Percentiles rank a stretch among this genome's conserved stretches.
These are phyloP conservation scores for Boletellus ananiceps DNA, from an alignment of 768 basidiomycete species.

Conservation along the genomic window DNA sequence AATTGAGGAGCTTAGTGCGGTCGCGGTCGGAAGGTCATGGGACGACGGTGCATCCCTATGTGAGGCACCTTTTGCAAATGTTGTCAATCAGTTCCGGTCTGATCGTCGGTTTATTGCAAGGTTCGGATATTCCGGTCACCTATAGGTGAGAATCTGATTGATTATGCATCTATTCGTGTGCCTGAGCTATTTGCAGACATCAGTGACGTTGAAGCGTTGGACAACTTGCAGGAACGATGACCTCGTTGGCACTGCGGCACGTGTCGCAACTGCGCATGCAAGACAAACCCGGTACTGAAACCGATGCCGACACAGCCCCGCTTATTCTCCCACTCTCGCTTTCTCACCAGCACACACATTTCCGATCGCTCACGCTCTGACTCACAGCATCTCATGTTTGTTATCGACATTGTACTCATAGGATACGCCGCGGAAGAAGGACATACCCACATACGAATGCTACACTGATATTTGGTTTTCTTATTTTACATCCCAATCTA, in stretches of 20 bases:
- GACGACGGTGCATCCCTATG: slow-evolving; percentile 27
- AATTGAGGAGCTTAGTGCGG: slow-evolving; percentile 26
- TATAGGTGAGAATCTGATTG: slow-evolving; percentile 22
- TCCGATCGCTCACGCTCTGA: slow-evolving; percentile 8
- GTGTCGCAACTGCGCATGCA: not conserved
- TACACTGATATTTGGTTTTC: not conserved
- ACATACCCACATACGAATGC: slow-evolving; percentile 6
- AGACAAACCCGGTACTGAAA: not conserved
- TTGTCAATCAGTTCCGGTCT: slow-evolving; percentile 1
- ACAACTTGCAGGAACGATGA: slow-evolving; percentile 21
- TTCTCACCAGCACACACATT: slow-evolving; percentile 9
- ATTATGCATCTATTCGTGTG: not conserved
- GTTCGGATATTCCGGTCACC: slow-evolving; percentile 30
- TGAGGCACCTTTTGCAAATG: slow-evolving; percentile 8
- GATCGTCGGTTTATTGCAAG: slow-evolving; percentile 12
- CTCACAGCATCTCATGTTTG: slow-evolving; percentile 21
- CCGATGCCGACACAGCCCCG: not conserved
- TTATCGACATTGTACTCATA: slow-evolving; percentile 22
- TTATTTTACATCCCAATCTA: not conserved
- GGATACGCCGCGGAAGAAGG: slow-evolving; percentile 5
- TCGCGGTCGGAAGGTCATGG: slow-evolving; percentile 28
- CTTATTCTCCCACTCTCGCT: not conserved
- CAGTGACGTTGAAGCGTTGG: slow-evolving; percentile 25
- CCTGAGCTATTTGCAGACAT: slow-evolving; percentile 21
- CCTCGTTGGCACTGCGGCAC: not conserved